phyloP scores from a whole-genome alignment of 139 green algal genomes.

The Chlamydomonas sphaeroides region DNA sequence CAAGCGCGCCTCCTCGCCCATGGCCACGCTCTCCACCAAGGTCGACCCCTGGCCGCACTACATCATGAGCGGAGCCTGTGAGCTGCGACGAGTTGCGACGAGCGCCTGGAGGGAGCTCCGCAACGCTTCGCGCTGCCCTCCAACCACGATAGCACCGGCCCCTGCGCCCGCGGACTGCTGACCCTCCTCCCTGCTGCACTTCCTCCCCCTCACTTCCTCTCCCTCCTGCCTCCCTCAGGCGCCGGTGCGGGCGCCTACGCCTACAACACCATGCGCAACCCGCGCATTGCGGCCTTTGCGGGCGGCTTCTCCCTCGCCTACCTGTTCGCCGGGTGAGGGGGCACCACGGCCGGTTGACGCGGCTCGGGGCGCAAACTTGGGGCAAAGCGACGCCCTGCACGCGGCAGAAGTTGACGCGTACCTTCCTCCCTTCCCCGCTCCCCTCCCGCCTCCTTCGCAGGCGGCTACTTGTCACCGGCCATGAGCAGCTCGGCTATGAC shows the following conservation, averaged over 20 bases:
- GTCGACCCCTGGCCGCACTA: slow-evolving; percentile 63
- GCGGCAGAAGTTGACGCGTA: too few species aligned
- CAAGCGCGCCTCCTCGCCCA: slow-evolving; percentile 38
- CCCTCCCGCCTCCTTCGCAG: slow-evolving; percentile 11
- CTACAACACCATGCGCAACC: slow-evolving; percentile 39
- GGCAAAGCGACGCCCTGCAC: too few species aligned
- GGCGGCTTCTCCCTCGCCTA: slow-evolving; percentile 43
- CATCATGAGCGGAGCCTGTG: slow-evolving; percentile 54
- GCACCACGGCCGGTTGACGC: too few species aligned
- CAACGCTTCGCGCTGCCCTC: too few species aligned
- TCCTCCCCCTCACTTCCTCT: not conserved
- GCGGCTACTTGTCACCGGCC: slow-evolving; percentile 52
- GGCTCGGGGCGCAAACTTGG: too few species aligned
- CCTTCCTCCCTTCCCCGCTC: too few species aligned
- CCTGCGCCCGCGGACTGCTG: too few species aligned
- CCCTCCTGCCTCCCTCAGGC: slow-evolving; percentile 12
- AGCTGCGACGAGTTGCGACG: not conserved
- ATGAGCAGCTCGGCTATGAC: slow-evolving; percentile 58
- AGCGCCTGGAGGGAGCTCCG: too few species aligned
- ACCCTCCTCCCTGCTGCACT: too few species aligned
- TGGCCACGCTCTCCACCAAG: slow-evolving; percentile 53
- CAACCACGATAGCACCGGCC: too few species aligned
- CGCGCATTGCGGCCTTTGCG: slow-evolving; percentile 9
- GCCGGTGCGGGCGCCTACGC: slow-evolving; percentile 19
- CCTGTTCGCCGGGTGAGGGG: slow-evolving; percentile 36